Evolutionary conservation across 192 early-diverging fungal species (phyloP), one percentile per base, ranked within the genome.

Genomic region (Coemansia reversa): DNA sequence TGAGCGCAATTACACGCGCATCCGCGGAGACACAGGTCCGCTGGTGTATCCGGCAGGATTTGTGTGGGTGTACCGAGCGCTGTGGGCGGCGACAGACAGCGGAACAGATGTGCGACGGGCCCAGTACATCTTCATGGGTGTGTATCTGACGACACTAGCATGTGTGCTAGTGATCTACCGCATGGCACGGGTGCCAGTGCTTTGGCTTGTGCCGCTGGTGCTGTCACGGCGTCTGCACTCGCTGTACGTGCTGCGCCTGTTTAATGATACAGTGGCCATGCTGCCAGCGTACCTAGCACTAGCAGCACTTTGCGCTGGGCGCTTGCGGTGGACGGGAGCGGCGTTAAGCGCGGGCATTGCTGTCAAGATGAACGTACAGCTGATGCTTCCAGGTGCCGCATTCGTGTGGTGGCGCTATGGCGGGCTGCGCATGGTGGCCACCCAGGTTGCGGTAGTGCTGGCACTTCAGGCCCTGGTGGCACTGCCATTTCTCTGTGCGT

Each of bases 241-340:
- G 9, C 95, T 98, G 62, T 97, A 86, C 63, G 87, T 92, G 8
- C 84, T 98, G 28, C 82, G 96, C 12, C 83, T 93, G 47, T 98
- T 98, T 70, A 98, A 98, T 73, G 96, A 97, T 68, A 83, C 91
- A 0, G 74, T 96, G 6, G 92, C 94, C 9, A 96, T 95, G 92
- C 68, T 92, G n/a, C 86, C 88, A 51, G 66, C 94, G 14, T 94
- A 92, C 67, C 54, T 80, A 12, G 82, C 86, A 8, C 70, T 87
- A n/a, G 82, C 87, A 1, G 83, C 95, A 77, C 54, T 86, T 16
- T 39, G 83, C 50, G 63, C 66, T 22, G 55, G 81, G 27, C 87
- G 84, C 82, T 72, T 54, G 29, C 45, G 62, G 3, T 39, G 55
- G 60, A 67, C 73, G 18, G 66, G 64, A 4, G 25, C 68, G 32